These are phyloP conservation scores for Pythium brachiatum DNA, from an alignment of 352 stramenopile species.

Conservation along the genomic window DNA sequence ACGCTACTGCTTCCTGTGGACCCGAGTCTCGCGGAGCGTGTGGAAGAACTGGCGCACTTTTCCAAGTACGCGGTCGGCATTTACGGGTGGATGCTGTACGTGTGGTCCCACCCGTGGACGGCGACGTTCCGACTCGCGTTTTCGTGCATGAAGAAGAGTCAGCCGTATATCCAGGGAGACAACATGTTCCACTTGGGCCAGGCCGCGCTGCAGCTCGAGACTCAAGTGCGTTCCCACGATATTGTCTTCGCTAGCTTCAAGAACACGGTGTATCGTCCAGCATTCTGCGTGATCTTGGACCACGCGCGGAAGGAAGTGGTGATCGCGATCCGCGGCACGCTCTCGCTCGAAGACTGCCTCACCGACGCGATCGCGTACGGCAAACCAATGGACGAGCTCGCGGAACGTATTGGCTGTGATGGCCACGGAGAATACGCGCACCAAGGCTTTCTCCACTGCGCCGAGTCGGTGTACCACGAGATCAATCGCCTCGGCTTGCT, in stretches of 20 bases:
- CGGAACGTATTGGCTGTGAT: constrained; percentile 66
- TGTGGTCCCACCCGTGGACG: constrained; percentile 89
- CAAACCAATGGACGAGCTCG: constrained; percentile 66
- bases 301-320: constrained; percentile 72
- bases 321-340: constrained; percentile 76
- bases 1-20: constrained; percentile 41
- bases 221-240: constrained; percentile 47
- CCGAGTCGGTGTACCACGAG: constrained; percentile 71
- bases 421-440: constrained; percentile 71
- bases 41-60: constrained; percentile 76
- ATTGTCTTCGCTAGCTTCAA: constrained; percentile 83
- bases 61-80: constrained; percentile 87
- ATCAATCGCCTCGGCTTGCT: constrained; percentile 67
- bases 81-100: constrained; percentile 89
- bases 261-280: constrained; percentile 78
- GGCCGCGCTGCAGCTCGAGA: constrained; percentile 80
- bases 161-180: constrained; percentile 75
- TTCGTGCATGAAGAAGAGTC: constrained; percentile 61
- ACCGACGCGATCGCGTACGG: constrained; percentile 86
- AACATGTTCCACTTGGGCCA: constrained; percentile 84
- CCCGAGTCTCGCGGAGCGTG: constrained; percentile 37
- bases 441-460: constrained; percentile 79
- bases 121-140: constrained; percentile 73
- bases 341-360: constrained; percentile 86
- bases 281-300: constrained; percentile 81